phyloP scores from a whole-genome alignment of 176 grass and related monocot species.

The Dactylis glomerata region DNA sequence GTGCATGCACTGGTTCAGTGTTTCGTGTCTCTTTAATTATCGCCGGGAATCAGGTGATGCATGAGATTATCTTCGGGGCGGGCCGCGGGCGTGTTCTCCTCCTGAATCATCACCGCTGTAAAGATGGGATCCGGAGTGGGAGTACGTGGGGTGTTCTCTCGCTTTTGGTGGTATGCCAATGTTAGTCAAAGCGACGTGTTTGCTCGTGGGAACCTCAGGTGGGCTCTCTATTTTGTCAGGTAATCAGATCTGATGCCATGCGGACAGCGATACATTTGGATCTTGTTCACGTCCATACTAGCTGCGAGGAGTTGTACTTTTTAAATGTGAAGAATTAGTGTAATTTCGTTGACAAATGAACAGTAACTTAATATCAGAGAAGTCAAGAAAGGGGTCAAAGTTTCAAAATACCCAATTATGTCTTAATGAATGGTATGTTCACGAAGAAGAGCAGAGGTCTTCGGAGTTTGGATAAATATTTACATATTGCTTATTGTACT shows the following conservation, averaged over 20 bases:
- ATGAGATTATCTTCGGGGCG: neutral
- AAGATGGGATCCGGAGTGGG: neutral
- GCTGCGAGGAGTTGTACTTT: too few species aligned
- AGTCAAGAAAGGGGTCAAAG: too few species aligned
- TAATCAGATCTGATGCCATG: conserved; percentile 16
- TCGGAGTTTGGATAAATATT: too few species aligned
- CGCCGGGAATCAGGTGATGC: neutral
- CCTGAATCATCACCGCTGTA: neutral
- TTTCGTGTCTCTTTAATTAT: neutral
- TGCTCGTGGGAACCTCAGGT: neutral
- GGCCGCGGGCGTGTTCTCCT: neutral
- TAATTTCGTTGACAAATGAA: too few species aligned
- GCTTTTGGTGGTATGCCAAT: conserved; percentile 13
- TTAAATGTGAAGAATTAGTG: too few species aligned
- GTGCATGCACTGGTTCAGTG: neutral
- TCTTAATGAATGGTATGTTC: too few species aligned
- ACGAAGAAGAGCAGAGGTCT: too few species aligned
- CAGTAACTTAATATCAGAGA: too few species aligned
- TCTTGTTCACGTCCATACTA: neutral
- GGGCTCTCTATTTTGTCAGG: conserved; percentile 8
- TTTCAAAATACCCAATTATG: too few species aligned
- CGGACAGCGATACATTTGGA: conserved; percentile 6
- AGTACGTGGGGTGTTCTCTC: neutral
- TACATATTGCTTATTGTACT: too few species aligned
- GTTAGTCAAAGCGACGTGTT: neutral